Percentiles rank a stretch among this genome's conserved stretches.
Evolutionary conservation across 73 alveolate species (phyloP).

Genomic region (Paramecium octaurelia): DNA sequence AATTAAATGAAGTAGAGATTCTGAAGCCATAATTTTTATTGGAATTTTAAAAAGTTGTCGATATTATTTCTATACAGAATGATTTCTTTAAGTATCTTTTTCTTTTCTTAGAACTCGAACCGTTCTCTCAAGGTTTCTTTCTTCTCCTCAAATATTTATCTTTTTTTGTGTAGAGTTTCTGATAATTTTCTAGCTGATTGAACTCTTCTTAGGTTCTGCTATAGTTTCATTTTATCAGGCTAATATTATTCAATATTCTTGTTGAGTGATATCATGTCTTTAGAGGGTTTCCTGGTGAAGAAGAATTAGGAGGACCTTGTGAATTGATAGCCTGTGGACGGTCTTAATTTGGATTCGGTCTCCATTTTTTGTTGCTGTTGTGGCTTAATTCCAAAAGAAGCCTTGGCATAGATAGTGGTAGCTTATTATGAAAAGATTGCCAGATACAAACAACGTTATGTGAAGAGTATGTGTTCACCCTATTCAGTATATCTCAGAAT

Average conservation of each 20-base stretch:
- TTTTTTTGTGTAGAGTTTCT: background rate
- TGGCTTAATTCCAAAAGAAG: background rate
- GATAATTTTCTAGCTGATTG: background rate
- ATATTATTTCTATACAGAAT: background rate
- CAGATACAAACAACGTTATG: background rate
- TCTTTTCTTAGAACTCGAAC: background rate
- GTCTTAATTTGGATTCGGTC: background rate
- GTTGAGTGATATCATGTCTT: background rate
- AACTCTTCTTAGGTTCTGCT: background rate
- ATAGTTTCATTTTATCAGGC: background rate
- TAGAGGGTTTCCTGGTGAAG: background rate
- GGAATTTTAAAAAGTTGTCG: background rate
- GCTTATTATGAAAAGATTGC: conserved; percentile 31
- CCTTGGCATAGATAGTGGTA: background rate
- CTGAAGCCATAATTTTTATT: conserved; percentile 19
- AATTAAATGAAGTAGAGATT: background rate
- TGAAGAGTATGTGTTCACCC: background rate
- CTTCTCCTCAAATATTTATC: background rate
- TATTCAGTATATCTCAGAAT: conserved; percentile 8
- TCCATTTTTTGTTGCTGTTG: background rate
- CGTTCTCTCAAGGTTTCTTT: background rate
- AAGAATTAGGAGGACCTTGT: background rate
- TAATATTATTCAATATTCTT: conserved; percentile 5
- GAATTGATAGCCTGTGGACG: background rate
- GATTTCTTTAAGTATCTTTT: background rate